These are phyloP conservation scores for Aurantiochytrium sp. DNA, from an alignment of 108 stramenopile genomes.

Conservation along the genomic window DNA sequence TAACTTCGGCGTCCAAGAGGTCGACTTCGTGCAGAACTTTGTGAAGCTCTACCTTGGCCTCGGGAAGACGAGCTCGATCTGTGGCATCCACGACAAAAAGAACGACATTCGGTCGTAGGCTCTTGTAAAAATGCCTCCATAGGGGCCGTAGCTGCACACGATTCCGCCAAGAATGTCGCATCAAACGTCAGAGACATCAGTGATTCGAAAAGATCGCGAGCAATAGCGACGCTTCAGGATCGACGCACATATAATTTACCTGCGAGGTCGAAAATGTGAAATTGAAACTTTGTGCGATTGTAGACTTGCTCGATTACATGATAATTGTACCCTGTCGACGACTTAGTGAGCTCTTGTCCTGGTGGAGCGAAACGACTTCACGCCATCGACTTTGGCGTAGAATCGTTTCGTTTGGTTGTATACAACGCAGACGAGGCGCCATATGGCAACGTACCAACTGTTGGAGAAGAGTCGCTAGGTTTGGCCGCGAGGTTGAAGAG, in stretches of 20 bases:
- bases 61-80: neutral
- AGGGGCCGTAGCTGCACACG: neutral
- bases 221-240: no score
- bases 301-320: neutral
- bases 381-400: no score
- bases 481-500: neutral
- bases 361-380: neutral
- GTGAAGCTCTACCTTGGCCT: neutral
- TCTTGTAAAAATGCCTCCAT: neutral
- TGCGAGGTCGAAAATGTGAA: neutral
- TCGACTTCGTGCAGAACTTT: slow-evolving; percentile 4
- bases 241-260: neutral
- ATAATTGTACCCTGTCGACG: neutral
- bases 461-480: neutral
- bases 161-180: neutral
- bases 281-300: neutral
- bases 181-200: neutral
- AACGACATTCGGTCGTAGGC: neutral
- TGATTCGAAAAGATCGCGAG: neutral
- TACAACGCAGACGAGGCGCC: no score
- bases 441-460: neutral
- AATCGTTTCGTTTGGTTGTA: no score
- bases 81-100: neutral
- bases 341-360: neutral
- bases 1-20: neutral